These are phyloP conservation scores for Tetracladium maxilliforme DNA, from an alignment of 2,329 filamentous ascomycete genomes.

Conservation along the genomic window DNA sequence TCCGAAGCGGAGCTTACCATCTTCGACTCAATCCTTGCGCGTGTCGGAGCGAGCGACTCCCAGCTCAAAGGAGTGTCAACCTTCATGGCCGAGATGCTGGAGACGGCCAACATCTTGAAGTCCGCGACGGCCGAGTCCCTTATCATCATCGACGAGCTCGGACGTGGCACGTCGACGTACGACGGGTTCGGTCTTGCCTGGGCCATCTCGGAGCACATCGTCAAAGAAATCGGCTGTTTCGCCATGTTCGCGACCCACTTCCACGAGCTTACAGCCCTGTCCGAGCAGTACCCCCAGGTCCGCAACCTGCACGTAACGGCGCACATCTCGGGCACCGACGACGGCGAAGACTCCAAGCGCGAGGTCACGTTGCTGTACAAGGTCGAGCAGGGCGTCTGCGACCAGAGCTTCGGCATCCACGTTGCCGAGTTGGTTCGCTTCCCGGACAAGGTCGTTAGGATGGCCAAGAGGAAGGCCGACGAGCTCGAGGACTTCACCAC, in stretches of 20 bases:
- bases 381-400: conserved; percentile 87
- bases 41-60: conserved; percentile 89
- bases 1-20: conserved; percentile 82
- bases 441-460: conserved; percentile 91
- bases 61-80: conserved; percentile 97
- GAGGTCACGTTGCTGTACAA: conserved; percentile 96
- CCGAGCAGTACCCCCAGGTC: conserved; percentile 75
- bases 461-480: conserved; percentile 98
- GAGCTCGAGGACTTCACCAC: conserved; percentile 91
- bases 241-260: conserved; percentile 97
- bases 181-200: conserved; percentile 98
- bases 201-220: conserved; percentile 96
- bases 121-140: conserved; percentile 88
- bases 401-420: conserved; percentile 97
- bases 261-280: conserved; percentile 87
- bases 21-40: conserved; percentile 91
- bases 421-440: conserved; percentile 95
- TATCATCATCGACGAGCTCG: conserved; percentile 97
- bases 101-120: conserved; percentile 96
- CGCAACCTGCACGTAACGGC: conserved; percentile 92
- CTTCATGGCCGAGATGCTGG: conserved; percentile 99
- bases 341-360: conserved; percentile 25
- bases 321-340: conserved; percentile 71
- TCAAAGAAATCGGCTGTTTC: conserved; percentile 88
- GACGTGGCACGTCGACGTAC: conserved; percentile 92